A percentile compares a stretch with the other conserved stretches of the same genome.
These are phyloP conservation scores for Bjerkandera adusta DNA, from an alignment of 1,284 basidiomycete species.

Conservation along the genomic window DNA sequence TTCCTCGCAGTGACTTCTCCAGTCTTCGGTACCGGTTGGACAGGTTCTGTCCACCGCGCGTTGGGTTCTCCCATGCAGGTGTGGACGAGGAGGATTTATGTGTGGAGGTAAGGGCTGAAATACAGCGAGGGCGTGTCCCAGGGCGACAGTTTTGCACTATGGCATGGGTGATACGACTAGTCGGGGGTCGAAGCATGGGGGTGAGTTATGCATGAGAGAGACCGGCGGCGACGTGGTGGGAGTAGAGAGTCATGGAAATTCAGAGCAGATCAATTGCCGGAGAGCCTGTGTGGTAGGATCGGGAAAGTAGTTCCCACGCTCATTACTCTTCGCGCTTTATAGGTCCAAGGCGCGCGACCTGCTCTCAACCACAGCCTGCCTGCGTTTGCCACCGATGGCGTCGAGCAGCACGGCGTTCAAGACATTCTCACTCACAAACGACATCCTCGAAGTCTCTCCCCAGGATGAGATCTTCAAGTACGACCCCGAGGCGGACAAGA, in stretches of 20 bases:
- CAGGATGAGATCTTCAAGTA: conserved; percentile 84
- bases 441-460: conserved; percentile 66
- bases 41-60: conserved; percentile 45
- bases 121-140: not conserved
- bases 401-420: conserved; percentile 64
- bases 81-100: not conserved
- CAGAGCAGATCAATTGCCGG: too few species aligned
- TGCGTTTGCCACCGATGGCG: conserved; percentile 14
- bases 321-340: too few species aligned
- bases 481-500: conserved; percentile 70
- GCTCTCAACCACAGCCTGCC: too few species aligned
- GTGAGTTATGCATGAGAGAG: conserved; percentile 8
- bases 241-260: too few species aligned
- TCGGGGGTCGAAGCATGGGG: conserved; percentile 5
- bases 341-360: too few species aligned
- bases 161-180: not conserved
- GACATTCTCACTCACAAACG: conserved; percentile 84
- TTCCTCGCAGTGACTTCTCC: conserved; percentile 51
- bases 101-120: not conserved
- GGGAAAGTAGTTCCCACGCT: conserved; percentile 7
- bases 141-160: too few species aligned
- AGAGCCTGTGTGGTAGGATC: not conserved
- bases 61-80: conserved; percentile 18
- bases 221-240: not conserved
- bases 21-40: conserved; percentile 51